Base-by-base conservation (phyloP, 2,329 filamentous ascomycete genomes). In the Ophiostoma sp. region DNA sequence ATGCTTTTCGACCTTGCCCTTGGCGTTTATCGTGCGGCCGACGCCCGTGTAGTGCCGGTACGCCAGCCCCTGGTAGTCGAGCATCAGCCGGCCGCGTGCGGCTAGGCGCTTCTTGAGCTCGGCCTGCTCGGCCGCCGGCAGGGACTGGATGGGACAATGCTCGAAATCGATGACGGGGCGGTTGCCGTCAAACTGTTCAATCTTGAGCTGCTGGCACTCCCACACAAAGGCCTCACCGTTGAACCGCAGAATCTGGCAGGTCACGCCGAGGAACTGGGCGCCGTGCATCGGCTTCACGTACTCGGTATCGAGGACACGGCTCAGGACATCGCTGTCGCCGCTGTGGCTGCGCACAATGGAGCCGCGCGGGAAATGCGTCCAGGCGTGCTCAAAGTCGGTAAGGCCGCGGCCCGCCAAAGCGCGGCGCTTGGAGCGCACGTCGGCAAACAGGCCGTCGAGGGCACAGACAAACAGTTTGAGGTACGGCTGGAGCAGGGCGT, bases 21-120 rank as follows among this genome's bases (percentile, higher is more conserved):
- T 18, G 49, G n/a, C 70, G n/a, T 18, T 9, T 5, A 81, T 66
- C 7, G 7, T n/a, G 18, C 49, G 9, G 11, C 77, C 81, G 2
- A 81, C 75, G 52, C 80, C 81, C 41, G 74, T 76, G 74, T 82
- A 82, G 60, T 75, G 76, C 72, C 76, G 75, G 70, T 82, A 81
- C 1, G 73, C 72, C 41, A 82, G 72, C 2, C 78, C 77, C 66
- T 81, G 80, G 38, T 79, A 76, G 45, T 80, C 78, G 38, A 83
- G 75, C 3, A 78, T 77, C 68, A 76, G 79, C 58, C 70, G 76
- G 16, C 79, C 81, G 16, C 81, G 76, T 3, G 71, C 72, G 0
- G 75, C 69, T 18, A 80, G 71, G 3, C 75, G 74, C 11, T 71
- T 55, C 69, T 72, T 73, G 58, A 80, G 72, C 1, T 62, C 70